Evolutionary conservation across 78 protist species (phyloP), one percentile per base, ranked within the genome.

Genomic region (Thecamonas trahens): DNA sequence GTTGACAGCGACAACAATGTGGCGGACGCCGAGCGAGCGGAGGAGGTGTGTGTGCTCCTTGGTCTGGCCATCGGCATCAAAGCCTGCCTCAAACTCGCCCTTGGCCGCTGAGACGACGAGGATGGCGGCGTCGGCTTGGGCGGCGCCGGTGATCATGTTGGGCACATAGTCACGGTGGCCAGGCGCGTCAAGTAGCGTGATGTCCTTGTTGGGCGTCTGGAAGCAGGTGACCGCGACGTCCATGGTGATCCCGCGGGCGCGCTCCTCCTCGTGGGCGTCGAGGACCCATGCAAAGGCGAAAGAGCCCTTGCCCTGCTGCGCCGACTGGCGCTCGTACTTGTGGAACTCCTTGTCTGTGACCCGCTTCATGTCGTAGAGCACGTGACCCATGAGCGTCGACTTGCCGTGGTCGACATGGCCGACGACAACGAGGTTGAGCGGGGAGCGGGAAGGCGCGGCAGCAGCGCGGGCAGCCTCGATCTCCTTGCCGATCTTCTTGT

Each of bases 161-260:
- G 94, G 94, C 2, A 97, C 82, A 60, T 93, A 97, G 55, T 96
- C 99, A 1, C 85, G 42, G 71, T 97, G 99, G 13, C 99, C 99
- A 29, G 99, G 99, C 9, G 99, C 95, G 50, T 97, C 99, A 31
- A 97, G 68, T 24, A 95, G 60, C n/a, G 96, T 85, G 32, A 97
- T 71, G n/a, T 32, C 47, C 29, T 76, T 1, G 47, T 67, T 49
- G 3, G 29, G 61, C 18, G 94, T 87, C 44, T 81, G 83, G 57
- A 94, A 87, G 38, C 38, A 32, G 37, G 78, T 58, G 5, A 76
- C 61, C 13, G 89, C 92, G 13, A 93, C 91, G 40, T 94, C 97
- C 64, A 95, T 87, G 0, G 99, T 97, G 8, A 97, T 86, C 28
- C 98, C 98, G 15, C 94, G 62, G 49, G 29, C 47, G 14, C 81